These are phyloP conservation scores for Claviceps capensis DNA, from an alignment of 2,329 filamentous ascomycete genomes.

Conservation along the genomic window DNA sequence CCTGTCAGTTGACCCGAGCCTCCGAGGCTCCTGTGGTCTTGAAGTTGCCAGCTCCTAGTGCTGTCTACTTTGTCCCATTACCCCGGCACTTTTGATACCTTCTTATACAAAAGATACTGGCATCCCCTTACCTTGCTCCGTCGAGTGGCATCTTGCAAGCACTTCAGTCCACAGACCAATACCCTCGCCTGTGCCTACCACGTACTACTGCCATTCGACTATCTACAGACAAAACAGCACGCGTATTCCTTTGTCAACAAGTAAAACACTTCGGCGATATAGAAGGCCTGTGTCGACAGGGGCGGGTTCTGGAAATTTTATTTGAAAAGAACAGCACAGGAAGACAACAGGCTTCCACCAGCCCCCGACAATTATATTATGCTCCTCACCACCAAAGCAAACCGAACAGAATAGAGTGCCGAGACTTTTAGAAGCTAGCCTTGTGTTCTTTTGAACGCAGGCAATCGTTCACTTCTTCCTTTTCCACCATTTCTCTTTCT, in stretches of 20 bases:
- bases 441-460: neutral
- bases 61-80: conserved; percentile 9
- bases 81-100: conserved; percentile 11
- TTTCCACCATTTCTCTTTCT: no score
- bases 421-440: neutral
- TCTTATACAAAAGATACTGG: conserved; percentile 16
- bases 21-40: conserved; percentile 9
- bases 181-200: neutral
- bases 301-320: neutral
- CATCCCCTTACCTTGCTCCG: conserved; percentile 5
- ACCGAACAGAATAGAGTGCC: neutral
- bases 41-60: conserved; percentile 5
- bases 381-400: neutral
- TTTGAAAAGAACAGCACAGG: neutral
- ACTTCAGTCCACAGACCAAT: neutral
- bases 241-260: neutral
- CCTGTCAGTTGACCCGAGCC: conserved; percentile 17
- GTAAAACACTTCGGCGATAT: neutral
- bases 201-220: neutral
- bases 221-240: neutral
- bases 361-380: neutral
- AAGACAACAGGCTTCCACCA: neutral
- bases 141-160: neutral
- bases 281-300: neutral
- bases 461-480: neutral